These are phyloP conservation scores for Anacardium occidentale DNA, from an alignment of 345 rosid genomes.

Conservation along the genomic window DNA sequence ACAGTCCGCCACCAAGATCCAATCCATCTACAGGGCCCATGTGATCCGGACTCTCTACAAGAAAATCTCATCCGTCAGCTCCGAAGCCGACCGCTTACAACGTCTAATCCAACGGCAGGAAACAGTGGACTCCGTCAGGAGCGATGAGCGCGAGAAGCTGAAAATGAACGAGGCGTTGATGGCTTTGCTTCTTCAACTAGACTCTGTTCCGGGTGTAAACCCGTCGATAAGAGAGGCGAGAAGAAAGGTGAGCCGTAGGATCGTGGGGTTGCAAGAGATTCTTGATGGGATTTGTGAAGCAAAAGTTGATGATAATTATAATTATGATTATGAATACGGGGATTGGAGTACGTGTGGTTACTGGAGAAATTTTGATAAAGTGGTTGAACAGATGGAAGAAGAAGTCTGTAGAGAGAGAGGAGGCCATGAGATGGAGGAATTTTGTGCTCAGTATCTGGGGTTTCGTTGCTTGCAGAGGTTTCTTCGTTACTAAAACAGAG, in stretches of 20 bases:
- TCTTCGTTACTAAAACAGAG: conserved; percentile 42
- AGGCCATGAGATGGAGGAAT: conserved; percentile 79
- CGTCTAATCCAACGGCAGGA: conserved; percentile 77
- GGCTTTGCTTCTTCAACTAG: conserved; percentile 73
- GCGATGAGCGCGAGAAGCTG: conserved; percentile 57
- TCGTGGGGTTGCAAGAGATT: conserved; percentile 87
- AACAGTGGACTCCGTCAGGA: conserved; percentile 73
- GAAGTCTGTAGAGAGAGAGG: conserved; percentile 70
- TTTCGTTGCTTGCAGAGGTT: conserved; percentile 87
- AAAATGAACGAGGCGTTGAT: conserved; percentile 78
- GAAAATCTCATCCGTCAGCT: conserved; percentile 45
- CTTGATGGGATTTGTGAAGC: conserved; percentile 59
- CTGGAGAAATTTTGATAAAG: conserved; percentile 46
- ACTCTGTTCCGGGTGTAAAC: conserved; percentile 75
- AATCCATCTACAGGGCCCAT: conserved; percentile 62
- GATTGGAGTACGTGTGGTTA: conserved; percentile 21
- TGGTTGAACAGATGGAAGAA: conserved; percentile 59
- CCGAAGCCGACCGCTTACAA: conserved; percentile 60
- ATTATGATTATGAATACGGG: neutral
- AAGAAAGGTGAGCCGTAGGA: conserved; percentile 76
- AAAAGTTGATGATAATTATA: conserved; percentile 19
- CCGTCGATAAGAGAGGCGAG: conserved; percentile 73
- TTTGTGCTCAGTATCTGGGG: conserved; percentile 80
- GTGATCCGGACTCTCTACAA: conserved; percentile 55
- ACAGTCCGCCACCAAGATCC: conserved; percentile 63